Conservation (phyloP, 2,329 filamentous ascomycete genomes). For the Neofusicoccum umdonicola region DNA sequence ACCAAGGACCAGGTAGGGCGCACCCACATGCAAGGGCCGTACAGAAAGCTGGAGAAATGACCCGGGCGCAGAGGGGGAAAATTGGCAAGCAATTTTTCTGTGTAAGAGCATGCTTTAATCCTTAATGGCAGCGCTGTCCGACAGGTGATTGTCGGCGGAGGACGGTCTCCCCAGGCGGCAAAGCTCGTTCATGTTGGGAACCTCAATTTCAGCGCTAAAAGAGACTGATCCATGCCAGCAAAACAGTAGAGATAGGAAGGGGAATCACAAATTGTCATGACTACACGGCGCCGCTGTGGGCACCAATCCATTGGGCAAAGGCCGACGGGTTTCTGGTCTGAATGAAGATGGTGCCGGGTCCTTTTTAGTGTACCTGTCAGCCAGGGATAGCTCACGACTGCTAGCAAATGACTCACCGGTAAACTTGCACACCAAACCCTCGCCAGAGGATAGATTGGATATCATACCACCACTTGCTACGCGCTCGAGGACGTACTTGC, state of each 20-base stretch:
- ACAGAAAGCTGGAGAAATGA: not conserved
- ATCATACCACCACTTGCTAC: slow-evolving; percentile 89
- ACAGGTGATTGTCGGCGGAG: too few species aligned
- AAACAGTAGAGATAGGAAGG: not conserved
- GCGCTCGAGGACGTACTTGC: slow-evolving; percentile 86
- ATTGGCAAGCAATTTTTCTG: too few species aligned
- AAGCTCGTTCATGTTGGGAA: not conserved
- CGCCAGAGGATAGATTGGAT: slow-evolving; percentile 76
- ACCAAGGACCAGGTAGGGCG: not conserved
- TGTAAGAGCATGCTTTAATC: too few species aligned
- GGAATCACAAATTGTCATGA: not conserved
- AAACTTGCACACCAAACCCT: slow-evolving; percentile 94
- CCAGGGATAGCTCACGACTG: not conserved
- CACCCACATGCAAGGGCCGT: not conserved
- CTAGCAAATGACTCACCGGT: slow-evolving; percentile 51
- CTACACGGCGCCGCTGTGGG: not conserved
- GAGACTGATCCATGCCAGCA: not conserved
- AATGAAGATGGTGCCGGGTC: slow-evolving; percentile 85
- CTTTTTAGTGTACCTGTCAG: slow-evolving; percentile 20
- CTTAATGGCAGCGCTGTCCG: too few species aligned
- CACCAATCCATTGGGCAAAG: slow-evolving; percentile 55
- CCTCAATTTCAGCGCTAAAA: slow-evolving; percentile 1
- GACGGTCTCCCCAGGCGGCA: too few species aligned
- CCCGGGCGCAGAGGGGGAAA: too few species aligned
- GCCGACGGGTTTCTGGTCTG: slow-evolving; percentile 82